A percentile compares a stretch with the other conserved stretches of the same genome.
These are phyloP conservation scores for Epichloe brachyelytri DNA, from an alignment of 2,329 filamentous ascomycete species.

Conservation along the genomic window DNA sequence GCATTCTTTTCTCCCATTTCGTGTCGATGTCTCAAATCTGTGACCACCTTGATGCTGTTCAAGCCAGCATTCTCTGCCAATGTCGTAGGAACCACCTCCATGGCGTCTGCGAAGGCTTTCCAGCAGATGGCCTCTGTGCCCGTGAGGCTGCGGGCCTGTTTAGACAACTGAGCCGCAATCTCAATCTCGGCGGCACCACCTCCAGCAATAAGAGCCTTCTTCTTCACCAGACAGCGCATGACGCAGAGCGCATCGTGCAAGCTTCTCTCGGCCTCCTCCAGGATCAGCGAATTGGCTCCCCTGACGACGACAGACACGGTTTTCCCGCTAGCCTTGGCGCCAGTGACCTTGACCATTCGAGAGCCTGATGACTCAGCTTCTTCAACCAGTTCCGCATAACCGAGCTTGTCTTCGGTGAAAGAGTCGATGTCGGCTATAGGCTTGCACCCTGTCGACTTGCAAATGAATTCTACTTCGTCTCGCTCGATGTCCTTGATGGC, in stretches of 20 bases:
- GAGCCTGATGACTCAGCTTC: conserved; percentile 79
- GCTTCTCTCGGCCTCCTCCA: conserved; percentile 93
- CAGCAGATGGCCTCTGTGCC: conserved; percentile 97
- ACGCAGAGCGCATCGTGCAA: conserved; percentile 97
- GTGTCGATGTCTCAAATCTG: conserved; percentile 85
- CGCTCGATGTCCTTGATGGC: conserved; percentile 96
- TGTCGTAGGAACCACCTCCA: conserved; percentile 94
- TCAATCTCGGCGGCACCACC: conserved; percentile 95
- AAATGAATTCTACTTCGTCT: conserved; percentile 97
- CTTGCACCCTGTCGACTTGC: conserved; percentile 98
- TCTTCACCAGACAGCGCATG: conserved; percentile 95
- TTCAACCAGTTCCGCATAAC: conserved; percentile 84
- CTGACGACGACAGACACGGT: conserved; percentile 92
- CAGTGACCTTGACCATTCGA: conserved; percentile 88
- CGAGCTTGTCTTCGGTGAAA: conserved; percentile 97
- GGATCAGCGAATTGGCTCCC: conserved; percentile 84
- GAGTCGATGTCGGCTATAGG: conserved; percentile 97
- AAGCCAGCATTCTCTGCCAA: conserved; percentile 94
- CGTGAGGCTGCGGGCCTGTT: conserved; percentile 67
- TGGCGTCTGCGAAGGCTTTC: conserved; percentile 95
- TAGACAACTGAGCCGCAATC: conserved; percentile 75
- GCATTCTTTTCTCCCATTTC: conserved; percentile 92
- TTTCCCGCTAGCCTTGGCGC: conserved; percentile 71
- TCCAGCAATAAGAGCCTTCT: conserved; percentile 96
- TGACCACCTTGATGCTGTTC: conserved; percentile 98